These are phyloP conservation scores for Cutaneotrichosporon sp. DNA, from an alignment of 1,284 basidiomycete genomes.

Conservation along the genomic window DNA sequence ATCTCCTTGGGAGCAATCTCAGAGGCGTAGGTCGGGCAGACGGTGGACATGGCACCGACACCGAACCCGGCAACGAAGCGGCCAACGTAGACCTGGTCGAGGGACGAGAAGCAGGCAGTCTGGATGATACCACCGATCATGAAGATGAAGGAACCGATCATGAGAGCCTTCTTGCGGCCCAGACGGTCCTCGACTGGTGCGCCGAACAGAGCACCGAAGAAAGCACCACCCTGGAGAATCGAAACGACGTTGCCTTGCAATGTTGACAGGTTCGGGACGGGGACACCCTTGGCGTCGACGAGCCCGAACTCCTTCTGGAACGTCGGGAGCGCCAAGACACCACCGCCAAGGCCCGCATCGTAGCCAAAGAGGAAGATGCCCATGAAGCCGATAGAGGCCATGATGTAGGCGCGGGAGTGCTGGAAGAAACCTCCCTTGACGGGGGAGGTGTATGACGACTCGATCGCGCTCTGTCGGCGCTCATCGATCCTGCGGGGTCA, in stretches of 20 bases:
- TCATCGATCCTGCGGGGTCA: slow-evolving; percentile 10
- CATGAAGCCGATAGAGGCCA: slow-evolving; percentile 71
- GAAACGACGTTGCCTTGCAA: slow-evolving; percentile 62
- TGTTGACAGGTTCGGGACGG: slow-evolving; percentile 30
- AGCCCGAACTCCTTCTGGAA: slow-evolving; percentile 67
- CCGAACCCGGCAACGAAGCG: slow-evolving; percentile 69
- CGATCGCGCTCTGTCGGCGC: background rate
- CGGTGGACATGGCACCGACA: slow-evolving; percentile 59
- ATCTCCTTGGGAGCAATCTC: slow-evolving; percentile 76
- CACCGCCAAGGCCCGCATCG: slow-evolving; percentile 37
- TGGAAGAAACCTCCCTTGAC: slow-evolving; percentile 7
- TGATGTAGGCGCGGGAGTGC: slow-evolving; percentile 46
- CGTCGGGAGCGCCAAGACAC: slow-evolving; percentile 56
- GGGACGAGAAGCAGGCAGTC: slow-evolving; percentile 34
- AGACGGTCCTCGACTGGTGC: slow-evolving; percentile 50
- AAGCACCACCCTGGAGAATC: slow-evolving; percentile 65
- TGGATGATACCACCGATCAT: slow-evolving; percentile 64
- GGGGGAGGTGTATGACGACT: slow-evolving; percentile 6
- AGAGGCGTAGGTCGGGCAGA: slow-evolving; percentile 70
- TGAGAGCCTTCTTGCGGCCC: slow-evolving; percentile 59
- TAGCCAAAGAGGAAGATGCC: slow-evolving; percentile 72
- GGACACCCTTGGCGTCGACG: slow-evolving; percentile 47
- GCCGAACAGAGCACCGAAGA: slow-evolving; percentile 71
- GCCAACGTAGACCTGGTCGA: slow-evolving; percentile 52
- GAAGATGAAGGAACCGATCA: slow-evolving; percentile 65